These are phyloP conservation scores for Colletotrichum echinochloae DNA, from an alignment of 2,329 filamentous ascomycete species.

Conservation along the genomic window DNA sequence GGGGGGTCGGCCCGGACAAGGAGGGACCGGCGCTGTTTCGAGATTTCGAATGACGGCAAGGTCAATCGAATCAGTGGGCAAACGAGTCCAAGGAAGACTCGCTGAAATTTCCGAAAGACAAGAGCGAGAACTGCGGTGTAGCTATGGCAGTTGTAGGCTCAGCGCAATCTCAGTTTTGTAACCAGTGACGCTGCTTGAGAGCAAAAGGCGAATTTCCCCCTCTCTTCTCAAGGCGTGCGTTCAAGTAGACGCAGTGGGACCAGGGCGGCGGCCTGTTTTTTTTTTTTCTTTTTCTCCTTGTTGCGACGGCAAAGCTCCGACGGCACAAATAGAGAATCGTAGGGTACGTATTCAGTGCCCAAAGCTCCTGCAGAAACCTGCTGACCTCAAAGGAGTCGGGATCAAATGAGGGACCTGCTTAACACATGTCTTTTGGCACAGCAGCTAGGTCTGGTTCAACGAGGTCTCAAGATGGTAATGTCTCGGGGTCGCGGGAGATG, in stretches of 20 bases:
- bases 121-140: background rate
- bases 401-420: constrained; percentile 42
- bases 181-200: constrained; percentile 8
- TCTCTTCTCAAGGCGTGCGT: constrained; percentile 13
- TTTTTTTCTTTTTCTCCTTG: constrained; percentile 13
- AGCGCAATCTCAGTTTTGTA: background rate
- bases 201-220: background rate
- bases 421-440: constrained; percentile 37
- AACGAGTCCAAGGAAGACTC: constrained; percentile 3
- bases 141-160: background rate
- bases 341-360: constrained; percentile 35
- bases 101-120: background rate
- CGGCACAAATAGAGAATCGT: constrained; percentile 21
- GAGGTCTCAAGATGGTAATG: constrained; percentile 49
- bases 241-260: constrained; percentile 15
- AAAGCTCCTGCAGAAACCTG: constrained; percentile 81
- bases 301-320: constrained; percentile 20
- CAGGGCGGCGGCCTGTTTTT: constrained; percentile 22
- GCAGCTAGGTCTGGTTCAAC: constrained; percentile 24
- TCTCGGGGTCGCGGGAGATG: constrained; percentile 40
- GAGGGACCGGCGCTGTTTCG: constrained; percentile 39
- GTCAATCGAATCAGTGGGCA: constrained; percentile 21
- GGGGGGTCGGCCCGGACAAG: constrained; percentile 36
- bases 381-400: constrained; percentile 81
- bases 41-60: constrained; percentile 30